phyloP scores from a whole-genome alignment of 1,139 yeast species.

The Blastobotrys ciferrii region DNA sequence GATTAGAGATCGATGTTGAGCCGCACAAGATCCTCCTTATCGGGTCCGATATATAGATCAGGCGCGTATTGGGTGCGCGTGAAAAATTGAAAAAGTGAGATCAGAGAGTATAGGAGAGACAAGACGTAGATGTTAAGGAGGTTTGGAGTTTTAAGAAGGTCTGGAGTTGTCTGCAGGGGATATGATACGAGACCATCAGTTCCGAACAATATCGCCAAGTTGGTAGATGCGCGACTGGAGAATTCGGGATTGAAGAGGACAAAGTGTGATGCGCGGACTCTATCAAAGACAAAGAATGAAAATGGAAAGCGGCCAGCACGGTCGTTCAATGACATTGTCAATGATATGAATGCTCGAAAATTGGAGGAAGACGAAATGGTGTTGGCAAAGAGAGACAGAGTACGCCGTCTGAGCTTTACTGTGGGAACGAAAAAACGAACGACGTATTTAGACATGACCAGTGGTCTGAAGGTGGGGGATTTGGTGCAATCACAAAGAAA shows the following conservation, averaged over 20 bases:
- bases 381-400: neutral
- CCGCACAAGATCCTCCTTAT: too few species aligned
- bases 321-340: slow-evolving; percentile 8
- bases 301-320: slow-evolving; percentile 1
- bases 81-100: too few species aligned
- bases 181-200: neutral
- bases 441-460: slow-evolving; percentile 7
- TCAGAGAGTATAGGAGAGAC: too few species aligned
- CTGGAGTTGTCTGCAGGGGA: neutral
- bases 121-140: neutral
- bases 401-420: neutral
- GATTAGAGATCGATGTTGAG: too few species aligned
- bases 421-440: slow-evolving; percentile 2
- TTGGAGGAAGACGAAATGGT: slow-evolving; percentile 4
- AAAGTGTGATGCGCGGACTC: too few species aligned
- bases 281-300: neutral
- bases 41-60: too few species aligned
- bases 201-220: neutral
- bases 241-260: neutral
- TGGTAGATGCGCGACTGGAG: neutral
- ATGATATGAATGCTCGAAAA: slow-evolving; percentile 12
- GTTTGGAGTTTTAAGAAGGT: neutral
- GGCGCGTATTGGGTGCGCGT: neutral
- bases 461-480: slow-evolving; percentile 15
- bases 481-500: slow-evolving; percentile 11